Conservation (phyloP, 306 rosid genomes). For the Fragaria ananassa region DNA sequence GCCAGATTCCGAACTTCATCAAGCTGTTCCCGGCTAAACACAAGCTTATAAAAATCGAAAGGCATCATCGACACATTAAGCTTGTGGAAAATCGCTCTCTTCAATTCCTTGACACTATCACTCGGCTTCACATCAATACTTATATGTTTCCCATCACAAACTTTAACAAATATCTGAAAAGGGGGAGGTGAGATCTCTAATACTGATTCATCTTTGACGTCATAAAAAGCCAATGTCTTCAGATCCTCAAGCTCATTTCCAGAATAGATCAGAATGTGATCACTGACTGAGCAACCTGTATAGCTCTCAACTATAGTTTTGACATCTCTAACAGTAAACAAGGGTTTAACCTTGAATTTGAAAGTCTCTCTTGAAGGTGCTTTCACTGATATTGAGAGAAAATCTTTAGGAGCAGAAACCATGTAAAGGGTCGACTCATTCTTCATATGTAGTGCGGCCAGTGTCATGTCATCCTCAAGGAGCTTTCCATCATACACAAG, state of each 20-base stretch:
- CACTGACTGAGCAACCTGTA: not conserved
- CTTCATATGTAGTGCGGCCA: constrained; percentile 8
- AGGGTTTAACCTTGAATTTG: not conserved
- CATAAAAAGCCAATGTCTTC: constrained; percentile 33
- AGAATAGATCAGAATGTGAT: constrained; percentile 2
- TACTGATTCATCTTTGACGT: constrained; percentile 7
- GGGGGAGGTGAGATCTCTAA: constrained; percentile 9
- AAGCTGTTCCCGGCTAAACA: constrained; percentile 16
- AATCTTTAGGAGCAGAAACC: constrained; percentile 17
- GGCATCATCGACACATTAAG: constrained; percentile 4
- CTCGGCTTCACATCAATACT: constrained; percentile 11
- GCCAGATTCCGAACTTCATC: not conserved
- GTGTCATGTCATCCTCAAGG: constrained; percentile 26
- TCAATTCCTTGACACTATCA: constrained; percentile 10
- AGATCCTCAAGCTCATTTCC: constrained; percentile 21
- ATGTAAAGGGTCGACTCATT: constrained; percentile 19
- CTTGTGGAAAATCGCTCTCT: constrained; percentile 10
- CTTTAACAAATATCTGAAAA: constrained; percentile 29
- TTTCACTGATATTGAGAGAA: constrained; percentile 11
- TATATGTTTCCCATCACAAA: constrained; percentile 11
- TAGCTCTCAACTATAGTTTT: constrained; percentile 24
- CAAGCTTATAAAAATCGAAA: not conserved
- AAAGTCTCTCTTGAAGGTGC: constrained; percentile 7
- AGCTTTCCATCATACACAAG: constrained; percentile 21
- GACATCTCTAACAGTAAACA: constrained; percentile 23